Conservation (phyloP, 2,329 filamentous ascomycete species). For the Cytospora leucostoma region DNA sequence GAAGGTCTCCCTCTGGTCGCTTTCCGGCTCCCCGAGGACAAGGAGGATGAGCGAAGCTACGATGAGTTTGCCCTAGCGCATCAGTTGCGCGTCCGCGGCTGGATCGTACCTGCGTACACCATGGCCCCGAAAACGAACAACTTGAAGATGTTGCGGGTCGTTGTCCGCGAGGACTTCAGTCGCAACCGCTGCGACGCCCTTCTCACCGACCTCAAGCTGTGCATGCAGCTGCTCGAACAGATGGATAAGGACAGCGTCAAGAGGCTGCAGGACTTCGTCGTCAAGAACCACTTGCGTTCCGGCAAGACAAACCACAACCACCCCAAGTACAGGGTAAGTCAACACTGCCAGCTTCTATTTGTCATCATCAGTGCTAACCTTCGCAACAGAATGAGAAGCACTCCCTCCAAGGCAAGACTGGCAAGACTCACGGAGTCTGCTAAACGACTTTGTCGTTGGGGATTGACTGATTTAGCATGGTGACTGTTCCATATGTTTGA, state of each 20-base stretch:
- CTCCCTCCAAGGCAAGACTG: constrained; percentile 83
- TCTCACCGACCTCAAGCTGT: constrained; percentile 76
- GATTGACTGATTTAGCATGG: neutral
- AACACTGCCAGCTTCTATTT: neutral
- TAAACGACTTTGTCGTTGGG: constrained; percentile 43
- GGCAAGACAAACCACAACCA: constrained; percentile 56
- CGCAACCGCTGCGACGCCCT: constrained; percentile 78
- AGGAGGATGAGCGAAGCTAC: constrained; percentile 62
- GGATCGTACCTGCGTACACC: constrained; percentile 95
- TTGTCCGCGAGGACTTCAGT: constrained; percentile 90
- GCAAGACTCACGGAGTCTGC: constrained; percentile 88
- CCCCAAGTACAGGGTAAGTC: constrained; percentile 51
- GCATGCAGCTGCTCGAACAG: constrained; percentile 67
- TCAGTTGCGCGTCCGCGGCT: constrained; percentile 81
- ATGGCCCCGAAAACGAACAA: constrained; percentile 87
- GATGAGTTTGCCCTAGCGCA: constrained; percentile 82
- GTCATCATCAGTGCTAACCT: constrained; percentile 19
- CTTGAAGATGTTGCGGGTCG: constrained; percentile 89
- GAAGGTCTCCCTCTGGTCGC: constrained; percentile 85
- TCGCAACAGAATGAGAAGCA: constrained; percentile 70
- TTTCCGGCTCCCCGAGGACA: constrained; percentile 70
- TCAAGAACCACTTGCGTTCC: constrained; percentile 54
- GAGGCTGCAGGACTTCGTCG: constrained; percentile 67
- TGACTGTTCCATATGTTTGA: neutral
- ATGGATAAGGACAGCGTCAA: constrained; percentile 74